A percentile compares a stretch with the other conserved stretches of the same genome.
Evolutionary conservation across 306 rosid species (phyloP).

Genomic region (Begonia loranthoides): DNA sequence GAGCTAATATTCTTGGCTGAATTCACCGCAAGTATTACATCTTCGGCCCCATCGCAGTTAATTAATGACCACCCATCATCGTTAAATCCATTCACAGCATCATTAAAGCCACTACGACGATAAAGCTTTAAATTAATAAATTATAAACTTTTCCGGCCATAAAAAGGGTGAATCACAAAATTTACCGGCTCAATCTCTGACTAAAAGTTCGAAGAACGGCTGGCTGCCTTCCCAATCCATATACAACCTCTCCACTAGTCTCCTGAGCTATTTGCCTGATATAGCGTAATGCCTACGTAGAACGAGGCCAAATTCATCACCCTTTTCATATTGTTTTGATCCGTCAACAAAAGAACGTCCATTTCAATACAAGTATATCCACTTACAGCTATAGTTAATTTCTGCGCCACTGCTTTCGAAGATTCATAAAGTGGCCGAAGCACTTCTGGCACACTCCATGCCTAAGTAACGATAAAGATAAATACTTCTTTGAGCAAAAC

Average conservation of each 20-base stretch:
- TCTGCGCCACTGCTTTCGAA: slow-evolving; percentile 82
- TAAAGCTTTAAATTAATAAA: background rate
- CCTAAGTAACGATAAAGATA: slow-evolving; percentile 18
- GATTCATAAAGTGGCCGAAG: slow-evolving; percentile 93
- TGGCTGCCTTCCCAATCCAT: slow-evolving; percentile 93
- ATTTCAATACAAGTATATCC: background rate
- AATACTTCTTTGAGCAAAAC: background rate
- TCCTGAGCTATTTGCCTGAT: slow-evolving; percentile 94
- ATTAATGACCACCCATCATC: slow-evolving; percentile 91
- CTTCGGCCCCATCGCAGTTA: slow-evolving; percentile 80
- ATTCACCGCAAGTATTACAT: slow-evolving; percentile 69
- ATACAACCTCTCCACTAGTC: slow-evolving; percentile 92
- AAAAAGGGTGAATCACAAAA: background rate
- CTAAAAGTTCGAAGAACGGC: slow-evolving; percentile 90
- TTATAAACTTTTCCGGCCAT: background rate
- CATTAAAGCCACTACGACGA: slow-evolving; percentile 73
- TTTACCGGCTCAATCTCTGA: slow-evolving; percentile 84
- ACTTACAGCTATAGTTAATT: slow-evolving; percentile 86
- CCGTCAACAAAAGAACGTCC: too few species aligned
- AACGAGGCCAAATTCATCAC: too few species aligned
- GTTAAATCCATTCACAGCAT: slow-evolving; percentile 91
- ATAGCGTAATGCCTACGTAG: slow-evolving; percentile 67
- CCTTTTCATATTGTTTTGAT: too few species aligned
- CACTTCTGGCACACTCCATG: slow-evolving; percentile 98
- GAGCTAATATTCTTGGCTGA: slow-evolving; percentile 59